phyloP scores from a whole-genome alignment of 768 basidiomycete species.

The Mycena galericulata region DNA sequence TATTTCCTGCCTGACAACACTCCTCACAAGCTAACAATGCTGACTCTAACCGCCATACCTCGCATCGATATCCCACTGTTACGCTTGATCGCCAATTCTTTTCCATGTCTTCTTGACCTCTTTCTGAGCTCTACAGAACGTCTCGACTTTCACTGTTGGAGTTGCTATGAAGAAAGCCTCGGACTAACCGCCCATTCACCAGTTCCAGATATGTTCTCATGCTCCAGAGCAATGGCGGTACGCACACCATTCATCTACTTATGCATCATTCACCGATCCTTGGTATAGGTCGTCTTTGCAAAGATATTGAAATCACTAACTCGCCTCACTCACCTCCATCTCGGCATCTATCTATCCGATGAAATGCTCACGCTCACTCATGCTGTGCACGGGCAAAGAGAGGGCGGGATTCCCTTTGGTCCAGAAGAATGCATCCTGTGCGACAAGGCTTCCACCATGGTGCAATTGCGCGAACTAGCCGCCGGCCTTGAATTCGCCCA shows the following conservation, averaged over 20 bases:
- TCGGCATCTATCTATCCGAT: slow-evolving; percentile 75
- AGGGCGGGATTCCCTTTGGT: slow-evolving; percentile 39
- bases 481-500: slow-evolving; percentile 60
- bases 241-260: slow-evolving; percentile 38
- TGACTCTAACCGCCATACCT: slow-evolving; percentile 68
- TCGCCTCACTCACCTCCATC: slow-evolving; percentile 61
- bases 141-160: slow-evolving; percentile 67
- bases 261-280: slow-evolving; percentile 3
- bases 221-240: slow-evolving; percentile 63
- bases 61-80: slow-evolving; percentile 66
- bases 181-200: slow-evolving; percentile 70
- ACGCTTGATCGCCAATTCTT: slow-evolving; percentile 55
- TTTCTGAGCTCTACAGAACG: slow-evolving; percentile 71
- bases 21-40: slow-evolving; percentile 53
- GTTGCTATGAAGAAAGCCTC: slow-evolving; percentile 73
- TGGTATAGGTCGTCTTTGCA: slow-evolving; percentile 55
- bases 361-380: slow-evolving; percentile 62
- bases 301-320: slow-evolving; percentile 58
- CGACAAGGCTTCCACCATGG: slow-evolving; percentile 40
- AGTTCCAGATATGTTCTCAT: slow-evolving; percentile 62
- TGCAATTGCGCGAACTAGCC: slow-evolving; percentile 58
- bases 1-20: slow-evolving; percentile 41
- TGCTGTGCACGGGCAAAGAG: slow-evolving; percentile 52
- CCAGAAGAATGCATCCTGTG: slow-evolving; percentile 54
- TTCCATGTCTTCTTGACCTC: slow-evolving; percentile 61